These are phyloP conservation scores for Nakazawaea pomicola DNA, from an alignment of 805 yeast genomes.

Conservation along the genomic window DNA sequence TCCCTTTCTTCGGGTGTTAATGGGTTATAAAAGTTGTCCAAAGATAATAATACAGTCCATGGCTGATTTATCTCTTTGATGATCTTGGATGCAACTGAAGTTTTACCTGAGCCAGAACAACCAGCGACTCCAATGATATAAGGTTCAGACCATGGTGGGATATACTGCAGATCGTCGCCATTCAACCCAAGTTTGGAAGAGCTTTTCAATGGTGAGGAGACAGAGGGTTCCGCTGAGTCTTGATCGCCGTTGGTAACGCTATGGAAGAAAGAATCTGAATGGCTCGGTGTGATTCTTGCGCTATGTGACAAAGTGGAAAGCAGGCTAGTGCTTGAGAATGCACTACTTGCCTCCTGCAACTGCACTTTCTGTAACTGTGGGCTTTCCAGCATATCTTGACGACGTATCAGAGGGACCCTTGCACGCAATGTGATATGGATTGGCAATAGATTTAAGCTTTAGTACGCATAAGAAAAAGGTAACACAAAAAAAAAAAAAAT, in stretches of 20 bases:
- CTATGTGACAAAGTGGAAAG: constrained; percentile 4
- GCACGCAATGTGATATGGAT: not conserved
- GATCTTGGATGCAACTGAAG: constrained; percentile 82
- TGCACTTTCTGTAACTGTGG: not conserved
- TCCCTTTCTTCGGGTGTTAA: constrained; percentile 55
- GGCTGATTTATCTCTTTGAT: constrained; percentile 79
- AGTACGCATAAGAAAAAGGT: not conserved
- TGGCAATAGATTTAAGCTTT: too few relatives aligned
- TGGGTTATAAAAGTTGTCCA: constrained; percentile 89
- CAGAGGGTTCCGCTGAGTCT: not conserved
- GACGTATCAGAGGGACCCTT: too few relatives aligned
- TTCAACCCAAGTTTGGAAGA: not conserved
- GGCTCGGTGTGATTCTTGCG: constrained; percentile 10
- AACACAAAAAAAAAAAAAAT: not conserved
- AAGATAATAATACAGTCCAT: constrained; percentile 86
- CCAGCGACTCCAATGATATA: constrained; percentile 88
- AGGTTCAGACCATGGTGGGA: constrained; percentile 88
- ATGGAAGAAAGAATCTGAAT: constrained; percentile 13
- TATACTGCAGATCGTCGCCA: constrained; percentile 29
- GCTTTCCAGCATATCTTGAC: constrained; percentile 1
- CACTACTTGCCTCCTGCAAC: not conserved
- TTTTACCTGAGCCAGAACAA: constrained; percentile 86
- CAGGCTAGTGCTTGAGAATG: constrained; percentile 2
- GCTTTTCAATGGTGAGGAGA: not conserved
- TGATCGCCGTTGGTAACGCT: too few relatives aligned